Evolutionary conservation across 2,329 filamentous ascomycete genomes (phyloP).

Genomic region (Sphaceloma murrayae): DNA sequence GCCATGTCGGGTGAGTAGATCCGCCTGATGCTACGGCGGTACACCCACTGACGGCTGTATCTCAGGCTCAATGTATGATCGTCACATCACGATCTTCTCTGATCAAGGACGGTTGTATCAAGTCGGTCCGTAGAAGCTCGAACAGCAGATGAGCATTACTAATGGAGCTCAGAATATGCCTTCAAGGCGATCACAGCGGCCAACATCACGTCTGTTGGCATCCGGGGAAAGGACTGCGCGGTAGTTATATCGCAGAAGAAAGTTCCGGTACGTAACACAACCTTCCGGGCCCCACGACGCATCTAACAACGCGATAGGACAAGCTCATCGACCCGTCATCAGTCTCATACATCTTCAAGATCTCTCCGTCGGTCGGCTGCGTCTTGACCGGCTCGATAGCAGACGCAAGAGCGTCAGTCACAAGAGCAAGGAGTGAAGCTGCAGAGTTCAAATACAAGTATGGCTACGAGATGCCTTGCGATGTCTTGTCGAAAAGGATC

Average conservation of each 20-base stretch:
- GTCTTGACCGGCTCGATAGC: constrained; percentile 99
- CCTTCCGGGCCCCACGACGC: neutral
- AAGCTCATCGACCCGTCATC: constrained; percentile 97
- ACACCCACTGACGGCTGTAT: constrained; percentile 17
- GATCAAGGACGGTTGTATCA: constrained; percentile 97
- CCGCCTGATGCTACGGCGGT: neutral
- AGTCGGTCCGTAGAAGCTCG: constrained; percentile 68
- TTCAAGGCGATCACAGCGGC: constrained; percentile 99
- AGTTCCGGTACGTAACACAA: constrained; percentile 65
- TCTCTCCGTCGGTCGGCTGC: constrained; percentile 91
- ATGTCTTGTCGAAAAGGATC: constrained; percentile 89
- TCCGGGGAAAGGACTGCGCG: constrained; percentile 92
- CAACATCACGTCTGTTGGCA: constrained; percentile 95
- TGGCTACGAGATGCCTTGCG: constrained; percentile 98
- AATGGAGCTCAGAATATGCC: constrained; percentile 71
- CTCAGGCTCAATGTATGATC: constrained; percentile 80
- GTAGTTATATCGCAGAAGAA: constrained; percentile 99
- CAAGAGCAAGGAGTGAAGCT: constrained; percentile 87
- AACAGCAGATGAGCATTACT: constrained; percentile 18
- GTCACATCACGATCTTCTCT: constrained; percentile 99
- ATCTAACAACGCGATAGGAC: constrained; percentile 52
- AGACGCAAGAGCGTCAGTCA: constrained; percentile 86
- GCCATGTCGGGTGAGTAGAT: constrained; percentile 35
- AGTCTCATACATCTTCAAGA: constrained; percentile 93
- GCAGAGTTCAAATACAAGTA: constrained; percentile 98